Evolutionary conservation across 768 basidiomycete genomes (phyloP), one percentile per base, ranked within the genome.

Genomic region (Phlebiopsis flavidoalba): DNA sequence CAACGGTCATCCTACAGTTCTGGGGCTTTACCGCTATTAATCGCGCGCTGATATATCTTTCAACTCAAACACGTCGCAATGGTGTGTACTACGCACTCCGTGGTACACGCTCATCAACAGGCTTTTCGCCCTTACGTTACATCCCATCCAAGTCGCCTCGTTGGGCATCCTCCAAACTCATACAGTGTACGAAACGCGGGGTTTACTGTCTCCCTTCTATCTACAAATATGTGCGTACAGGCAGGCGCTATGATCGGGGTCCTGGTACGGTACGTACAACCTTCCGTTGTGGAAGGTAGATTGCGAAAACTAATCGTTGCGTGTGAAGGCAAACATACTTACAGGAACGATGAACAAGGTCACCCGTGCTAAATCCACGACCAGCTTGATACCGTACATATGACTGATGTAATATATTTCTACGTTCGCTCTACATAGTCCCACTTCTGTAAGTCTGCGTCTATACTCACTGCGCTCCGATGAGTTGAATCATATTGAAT

Each of bases 191-290:
- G 81, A 43, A n/a, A 85, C 83, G 8, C 73, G 85, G n/a, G n/a
- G n/a, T n/a, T n/a, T 66, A 83, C 74, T 8, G 74, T 77, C 11
- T 69, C 70, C 1, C 77, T 8, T 74, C 76, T 1, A 71, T 84
- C 26, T 87, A 88, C 69, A 88, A n/a, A 86, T 64, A 85, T 87
- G 80, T 83, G 81, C 64, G 85, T 86, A 14, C 84, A 87, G 68
- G 80, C 81, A 2, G 81, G 81, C 7, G 76, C 74, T 8, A 80
- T 84, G 50, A 71, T 80, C 17, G 53, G 59, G 75, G 79, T n/a
- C n/a, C n/a, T n/a, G n/a, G n/a, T n/a, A n/a, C n/a, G n/a, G n/a
- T 69, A 76, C 76, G 66, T 65, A 72, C 69, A 21, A 43, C 17
- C 8, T 3, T 43, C 10, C 40, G 17, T 43, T 40, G 3, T 43